These are phyloP conservation scores for Papiliotrema nemorosa DNA, from an alignment of 1,284 basidiomycete genomes.

Conservation along the genomic window DNA sequence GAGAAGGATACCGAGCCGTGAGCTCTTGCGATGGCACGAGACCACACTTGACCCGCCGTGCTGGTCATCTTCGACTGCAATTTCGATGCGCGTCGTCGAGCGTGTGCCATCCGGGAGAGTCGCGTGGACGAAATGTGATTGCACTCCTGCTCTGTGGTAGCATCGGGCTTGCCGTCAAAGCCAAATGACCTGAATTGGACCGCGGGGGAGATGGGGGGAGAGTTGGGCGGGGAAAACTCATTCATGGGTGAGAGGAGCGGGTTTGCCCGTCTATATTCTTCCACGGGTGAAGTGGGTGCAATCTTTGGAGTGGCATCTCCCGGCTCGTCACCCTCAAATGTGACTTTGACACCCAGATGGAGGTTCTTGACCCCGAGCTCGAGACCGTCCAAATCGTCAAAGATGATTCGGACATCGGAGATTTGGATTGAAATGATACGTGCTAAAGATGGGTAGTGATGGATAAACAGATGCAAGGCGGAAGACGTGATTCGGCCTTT, in stretches of 20 bases:
- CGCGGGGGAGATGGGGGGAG: conserved; percentile 15
- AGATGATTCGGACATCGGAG: conserved; percentile 29
- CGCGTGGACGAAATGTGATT: conserved; percentile 1
- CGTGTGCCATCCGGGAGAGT: conserved; percentile 15
- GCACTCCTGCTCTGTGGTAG: not conserved
- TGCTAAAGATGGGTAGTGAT: conserved; percentile 37
- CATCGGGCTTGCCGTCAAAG: not conserved
- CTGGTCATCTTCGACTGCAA: conserved; percentile 21
- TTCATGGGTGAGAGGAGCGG: conserved; percentile 3
- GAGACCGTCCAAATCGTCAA: conserved; percentile 35
- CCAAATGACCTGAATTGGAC: conserved; percentile 14
- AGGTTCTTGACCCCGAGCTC: conserved; percentile 26
- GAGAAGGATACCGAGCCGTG: conserved; percentile 33
- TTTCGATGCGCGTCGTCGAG: conserved; percentile 19
- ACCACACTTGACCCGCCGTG: conserved; percentile 31
- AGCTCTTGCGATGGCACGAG: conserved; percentile 33
- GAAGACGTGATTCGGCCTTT: conserved; percentile 7
- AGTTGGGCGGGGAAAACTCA: conserved; percentile 14
- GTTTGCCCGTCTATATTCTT: conserved; percentile 9
- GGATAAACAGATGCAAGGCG: conserved; percentile 26
- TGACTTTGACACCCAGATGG: conserved; percentile 24
- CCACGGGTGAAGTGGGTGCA: conserved; percentile 4
- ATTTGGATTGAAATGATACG: conserved; percentile 35
- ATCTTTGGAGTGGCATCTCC: not conserved
- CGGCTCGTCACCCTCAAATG: conserved; percentile 22